Evolutionary conservation across 352 stramenopile genomes (phyloP), one percentile per base, ranked within the genome.

Genomic region (Phytophthora aleatoria): DNA sequence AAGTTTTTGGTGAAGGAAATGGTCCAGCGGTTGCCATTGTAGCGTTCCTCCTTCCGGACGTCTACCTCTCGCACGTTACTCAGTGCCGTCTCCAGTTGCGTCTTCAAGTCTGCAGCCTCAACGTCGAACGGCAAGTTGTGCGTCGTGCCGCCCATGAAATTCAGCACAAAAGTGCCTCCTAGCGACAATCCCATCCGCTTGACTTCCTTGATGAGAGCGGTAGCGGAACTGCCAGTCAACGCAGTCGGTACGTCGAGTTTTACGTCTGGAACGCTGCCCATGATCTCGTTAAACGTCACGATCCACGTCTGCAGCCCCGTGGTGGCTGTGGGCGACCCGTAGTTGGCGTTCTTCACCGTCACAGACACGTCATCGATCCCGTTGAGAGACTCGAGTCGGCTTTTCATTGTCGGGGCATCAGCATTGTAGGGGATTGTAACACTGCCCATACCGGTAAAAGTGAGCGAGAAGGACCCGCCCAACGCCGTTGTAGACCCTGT

Each of bases 1-100:
- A 98, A 58, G 67, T 97, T 97, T 53, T 96, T 94, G 0, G 92
- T 98, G 58, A 99, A 99, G 16, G 96, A 98, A 16, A 99, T 84
- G 8, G 84, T 96, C 95, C 95, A 99, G 24, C 89, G 83, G 72
- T 98, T 91, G 47, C 93, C 77, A 76, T 91, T 93, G 51, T 82
- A 85, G 7, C 87, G 67, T 30, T 92, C 75, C 28, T 92, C 76
- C 47, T 87, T 82, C 15, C 63, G 67, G 13, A 94, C 85, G 50
- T 95, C 87, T 0, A 95, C 85, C 64, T 94, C 60, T 8, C 65
- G 53, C 7, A 96, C 75, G 1, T 63, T 59, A 2, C 50, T 67
- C 27, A 95, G 45, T 28, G 67, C 12, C 24, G 76, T 78, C 62
- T 98, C 90, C 30, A 99, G 67, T 43, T 85, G 81, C 6, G 61